Base-by-base conservation (phyloP, 306 rosid genomes). In the Nissolia schottii region DNA sequence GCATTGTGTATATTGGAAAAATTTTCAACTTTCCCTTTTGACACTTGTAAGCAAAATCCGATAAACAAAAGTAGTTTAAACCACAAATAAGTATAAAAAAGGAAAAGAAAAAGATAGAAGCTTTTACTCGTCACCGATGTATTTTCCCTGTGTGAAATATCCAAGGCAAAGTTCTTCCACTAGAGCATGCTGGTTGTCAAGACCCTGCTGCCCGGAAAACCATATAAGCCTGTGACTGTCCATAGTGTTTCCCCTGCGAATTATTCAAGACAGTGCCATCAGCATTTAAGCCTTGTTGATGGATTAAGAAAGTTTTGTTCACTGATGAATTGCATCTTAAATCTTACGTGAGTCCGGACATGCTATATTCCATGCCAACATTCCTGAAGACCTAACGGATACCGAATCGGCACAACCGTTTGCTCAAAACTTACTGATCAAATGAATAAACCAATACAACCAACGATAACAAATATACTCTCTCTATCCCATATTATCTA, bases 171-270 rank as follows among this genome's bases (percentile, higher is more conserved):
- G 84, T 83, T 89, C 94, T 87, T 83, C 97, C 68, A 89, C 96
- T 64, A 93, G 89, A 31, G 65, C 75, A 63, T 91, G 96, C 77
- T 93, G 98, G 86, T 89, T 89, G 56, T 78, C 86, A 46, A 54
- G 82, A 57, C 87, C 93, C 54, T 91, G 94, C 68, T 85, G 84
- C 75, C 89, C 83, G 12, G 97, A 86, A 70, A 83, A 87, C 72
- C 87, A 85, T 62, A 93, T 77, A 77, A 93, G 94, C 85, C 97
- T 83, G 81, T 91, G 98, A 77, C 98, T 91, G 66, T 93, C 97
- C 45, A 93, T 49, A 73, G 97, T 87, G 81, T 83, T 91, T 75
- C 98, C 98, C 85, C 98, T 91, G 97, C 23, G 66, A 27, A 80
- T n/a, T n/a, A 38, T 73, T 76, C n/a, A 38, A 66, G 64, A 64